Percentiles rank a stretch among this genome's conserved stretches.
phyloP scores from a whole-genome alignment of 1,139 yeast genomes.

The Torulaspora globosa region DNA sequence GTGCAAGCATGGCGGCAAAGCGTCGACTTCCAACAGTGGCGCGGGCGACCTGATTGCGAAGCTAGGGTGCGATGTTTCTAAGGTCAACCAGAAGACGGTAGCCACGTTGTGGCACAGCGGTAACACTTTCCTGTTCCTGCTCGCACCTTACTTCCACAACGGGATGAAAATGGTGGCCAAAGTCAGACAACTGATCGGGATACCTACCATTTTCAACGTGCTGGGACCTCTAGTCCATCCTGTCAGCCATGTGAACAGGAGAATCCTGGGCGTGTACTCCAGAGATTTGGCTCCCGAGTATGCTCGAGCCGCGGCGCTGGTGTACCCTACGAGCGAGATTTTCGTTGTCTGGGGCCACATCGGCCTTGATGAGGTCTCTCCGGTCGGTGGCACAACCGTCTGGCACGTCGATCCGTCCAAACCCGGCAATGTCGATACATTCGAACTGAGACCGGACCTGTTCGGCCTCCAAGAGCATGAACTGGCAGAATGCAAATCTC shows the following conservation, averaged over 20 bases:
- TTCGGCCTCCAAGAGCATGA: slow-evolving; percentile 79
- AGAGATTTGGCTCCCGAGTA: slow-evolving; percentile 75
- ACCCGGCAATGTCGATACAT: slow-evolving; percentile 38
- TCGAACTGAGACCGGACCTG: slow-evolving; percentile 56
- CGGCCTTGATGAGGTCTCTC: slow-evolving; percentile 90
- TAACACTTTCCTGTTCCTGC: slow-evolving; percentile 63
- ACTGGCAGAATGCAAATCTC: slow-evolving; percentile 65
- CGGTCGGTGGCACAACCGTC: slow-evolving; percentile 71
- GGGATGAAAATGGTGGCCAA: slow-evolving; percentile 82
- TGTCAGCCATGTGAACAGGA: slow-evolving; percentile 54
- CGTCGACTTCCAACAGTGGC: slow-evolving; percentile 88
- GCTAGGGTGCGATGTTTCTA: slow-evolving; percentile 71
- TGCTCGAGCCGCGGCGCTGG: slow-evolving; percentile 66
- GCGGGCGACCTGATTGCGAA: slow-evolving; percentile 81
- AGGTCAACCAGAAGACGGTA: slow-evolving; percentile 62
- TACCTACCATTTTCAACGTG: slow-evolving; percentile 90
- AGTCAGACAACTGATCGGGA: slow-evolving; percentile 70
- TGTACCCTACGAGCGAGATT: slow-evolving; percentile 43
- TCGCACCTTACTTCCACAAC: slow-evolving; percentile 94
- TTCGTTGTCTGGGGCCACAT: slow-evolving; percentile 90
- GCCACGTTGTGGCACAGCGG: slow-evolving; percentile 52
- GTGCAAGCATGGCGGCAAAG: slow-evolving; percentile 95
- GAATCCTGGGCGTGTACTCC: slow-evolving; percentile 86
- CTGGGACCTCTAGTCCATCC: slow-evolving; percentile 93
- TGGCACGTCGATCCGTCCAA: slow-evolving; percentile 65